phyloP scores from a whole-genome alignment of 768 basidiomycete species.

The Podaxis sp. region DNA sequence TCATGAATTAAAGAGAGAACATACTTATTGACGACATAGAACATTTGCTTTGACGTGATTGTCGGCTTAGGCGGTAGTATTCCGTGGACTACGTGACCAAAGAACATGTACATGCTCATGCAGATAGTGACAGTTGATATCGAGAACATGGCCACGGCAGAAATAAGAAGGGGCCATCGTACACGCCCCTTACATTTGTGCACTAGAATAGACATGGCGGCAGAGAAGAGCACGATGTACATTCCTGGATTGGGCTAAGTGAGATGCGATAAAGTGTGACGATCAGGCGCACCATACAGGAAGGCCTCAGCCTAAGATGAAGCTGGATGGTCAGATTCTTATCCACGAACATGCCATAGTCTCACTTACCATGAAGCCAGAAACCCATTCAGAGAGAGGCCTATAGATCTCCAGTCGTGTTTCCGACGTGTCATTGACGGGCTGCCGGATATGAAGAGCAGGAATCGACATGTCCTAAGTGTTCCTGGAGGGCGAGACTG shows the following conservation, averaged over 20 bases:
- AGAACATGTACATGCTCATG: conserved; percentile 31
- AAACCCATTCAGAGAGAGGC: background rate
- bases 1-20: conserved; percentile 8
- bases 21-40: conserved; percentile 40
- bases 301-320: conserved; percentile 2
- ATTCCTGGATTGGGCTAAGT: conserved; percentile 24
- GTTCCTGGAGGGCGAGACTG: background rate
- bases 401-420: background rate
- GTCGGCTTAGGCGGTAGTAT: conserved; percentile 18
- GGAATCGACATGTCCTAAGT: background rate
- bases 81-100: conserved; percentile 20
- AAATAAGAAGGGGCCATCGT: conserved; percentile 29
- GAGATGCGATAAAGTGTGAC: no score
- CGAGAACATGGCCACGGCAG: conserved; percentile 33
- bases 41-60: conserved; percentile 32
- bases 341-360: background rate
- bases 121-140: conserved; percentile 33
- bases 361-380: background rate
- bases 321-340: background rate
- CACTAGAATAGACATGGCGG: conserved; percentile 32
- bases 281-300: conserved; percentile 1
- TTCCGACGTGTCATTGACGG: background rate
- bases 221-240: conserved; percentile 35
- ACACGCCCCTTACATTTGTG: conserved; percentile 20
- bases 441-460: background rate